These are phyloP conservation scores for Arthroderma sp. DNA, from an alignment of 2,329 filamentous ascomycete genomes.

Conservation along the genomic window DNA sequence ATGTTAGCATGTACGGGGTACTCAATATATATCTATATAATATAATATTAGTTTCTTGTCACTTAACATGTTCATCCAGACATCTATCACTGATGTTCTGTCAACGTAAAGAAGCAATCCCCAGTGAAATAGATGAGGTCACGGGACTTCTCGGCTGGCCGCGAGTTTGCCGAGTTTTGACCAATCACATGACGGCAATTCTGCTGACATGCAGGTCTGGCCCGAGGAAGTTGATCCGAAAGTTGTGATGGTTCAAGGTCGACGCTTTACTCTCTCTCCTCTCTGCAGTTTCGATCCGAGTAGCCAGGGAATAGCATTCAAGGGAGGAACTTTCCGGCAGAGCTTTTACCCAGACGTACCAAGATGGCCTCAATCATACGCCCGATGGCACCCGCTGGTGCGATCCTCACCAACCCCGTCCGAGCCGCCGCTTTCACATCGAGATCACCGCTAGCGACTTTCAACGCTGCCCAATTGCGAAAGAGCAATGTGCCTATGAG, in stretches of 20 bases:
- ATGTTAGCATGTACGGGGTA: not conserved
- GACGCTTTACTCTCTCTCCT: too few species aligned
- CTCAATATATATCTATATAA: not conserved
- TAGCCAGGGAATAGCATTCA: too few species aligned
- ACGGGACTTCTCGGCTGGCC: constrained; percentile 11
- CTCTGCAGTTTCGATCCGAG: too few species aligned
- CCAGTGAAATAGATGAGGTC: not conserved
- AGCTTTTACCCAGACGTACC: not conserved
- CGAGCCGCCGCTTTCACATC: constrained; percentile 11
- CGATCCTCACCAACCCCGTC: constrained; percentile 20
- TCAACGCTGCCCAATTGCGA: constrained; percentile 15
- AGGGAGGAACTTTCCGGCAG: too few species aligned
- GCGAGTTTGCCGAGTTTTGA: not conserved
- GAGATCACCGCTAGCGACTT: constrained; percentile 11
- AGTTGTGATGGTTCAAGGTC: not conserved
- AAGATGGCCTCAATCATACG: constrained; percentile 30
- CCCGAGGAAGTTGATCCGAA: constrained; percentile 10
- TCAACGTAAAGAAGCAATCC: too few species aligned
- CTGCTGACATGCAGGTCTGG: constrained; percentile 7
- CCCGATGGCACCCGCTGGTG: constrained; percentile 19
- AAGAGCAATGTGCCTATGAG: constrained; percentile 31
- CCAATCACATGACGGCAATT: constrained; percentile 11
- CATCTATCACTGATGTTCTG: too few species aligned
- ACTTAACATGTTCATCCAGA: too few species aligned
- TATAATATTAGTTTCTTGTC: too few species aligned